Evolutionary conservation across 1,284 basidiomycete species (phyloP).

Genomic region (Grifola frondosa): DNA sequence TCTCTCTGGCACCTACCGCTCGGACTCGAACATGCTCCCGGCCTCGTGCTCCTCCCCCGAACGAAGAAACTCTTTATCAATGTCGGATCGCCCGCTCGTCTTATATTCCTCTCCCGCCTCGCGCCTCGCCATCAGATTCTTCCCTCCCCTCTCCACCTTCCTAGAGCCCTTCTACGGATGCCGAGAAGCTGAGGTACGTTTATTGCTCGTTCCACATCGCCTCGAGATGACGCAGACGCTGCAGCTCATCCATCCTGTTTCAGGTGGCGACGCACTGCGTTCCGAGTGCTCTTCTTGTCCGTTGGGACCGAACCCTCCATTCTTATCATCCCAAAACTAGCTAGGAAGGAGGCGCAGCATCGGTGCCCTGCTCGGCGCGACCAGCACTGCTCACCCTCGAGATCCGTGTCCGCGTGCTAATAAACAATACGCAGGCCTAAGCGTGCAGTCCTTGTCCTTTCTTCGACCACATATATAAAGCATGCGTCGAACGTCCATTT

Average conservation of each 20-base stretch:
- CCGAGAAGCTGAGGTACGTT: constrained; percentile 11
- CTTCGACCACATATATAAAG: constrained; percentile 8
- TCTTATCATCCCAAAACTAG: constrained; percentile 14
- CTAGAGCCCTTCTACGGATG: not conserved
- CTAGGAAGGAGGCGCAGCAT: constrained; percentile 16
- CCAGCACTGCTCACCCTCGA: constrained; percentile 17
- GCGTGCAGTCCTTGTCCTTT: constrained; percentile 4
- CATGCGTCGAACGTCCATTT: constrained; percentile 24
- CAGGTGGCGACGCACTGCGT: constrained; percentile 10
- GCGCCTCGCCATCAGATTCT: constrained; percentile 1
- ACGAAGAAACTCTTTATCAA: constrained; percentile 38
- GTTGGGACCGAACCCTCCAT: constrained; percentile 7
- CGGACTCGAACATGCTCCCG: constrained; percentile 59
- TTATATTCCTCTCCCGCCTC: constrained; percentile 24
- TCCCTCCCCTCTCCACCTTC: not conserved
- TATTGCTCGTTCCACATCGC: constrained; percentile 1
- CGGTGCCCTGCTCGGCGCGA: constrained; percentile 16
- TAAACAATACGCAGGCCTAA: constrained; percentile 8
- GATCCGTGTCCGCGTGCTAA: constrained; percentile 13
- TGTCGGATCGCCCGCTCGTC: constrained; percentile 33
- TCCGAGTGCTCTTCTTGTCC: constrained; percentile 12
- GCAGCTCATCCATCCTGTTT: no score
- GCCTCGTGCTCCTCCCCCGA: constrained; percentile 63
- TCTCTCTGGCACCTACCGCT: constrained; percentile 54
- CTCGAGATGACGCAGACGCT: no score